A percentile compares a stretch with the other conserved stretches of the same genome.
Evolutionary conservation across 345 rosid species (phyloP).

Genomic region (Sonneratia caseolaris): DNA sequence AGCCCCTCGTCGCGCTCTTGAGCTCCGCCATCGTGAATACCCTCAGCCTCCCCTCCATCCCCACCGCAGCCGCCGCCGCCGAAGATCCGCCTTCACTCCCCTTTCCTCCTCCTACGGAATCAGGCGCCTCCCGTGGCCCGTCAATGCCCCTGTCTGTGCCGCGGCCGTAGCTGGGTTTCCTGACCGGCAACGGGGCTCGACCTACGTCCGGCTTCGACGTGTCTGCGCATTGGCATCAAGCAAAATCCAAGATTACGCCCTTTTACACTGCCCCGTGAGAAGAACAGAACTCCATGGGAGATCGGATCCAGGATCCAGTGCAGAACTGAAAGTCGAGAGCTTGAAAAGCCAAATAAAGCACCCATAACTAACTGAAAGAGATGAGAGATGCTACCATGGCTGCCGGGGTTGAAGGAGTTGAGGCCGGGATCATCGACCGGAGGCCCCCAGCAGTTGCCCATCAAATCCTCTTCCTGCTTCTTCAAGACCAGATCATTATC

Average conservation of each 20-base stretch:
- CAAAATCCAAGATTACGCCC: not conserved
- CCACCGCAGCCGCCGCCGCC: not conserved
- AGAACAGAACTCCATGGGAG: not conserved
- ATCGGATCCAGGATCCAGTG: not conserved
- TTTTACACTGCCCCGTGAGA: too few species aligned
- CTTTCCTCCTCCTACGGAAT: not conserved
- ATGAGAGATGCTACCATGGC: too few species aligned
- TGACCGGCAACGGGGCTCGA: not conserved
- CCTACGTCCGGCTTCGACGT: not conserved
- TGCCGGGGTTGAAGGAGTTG: not conserved
- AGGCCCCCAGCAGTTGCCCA: conserved; percentile 17
- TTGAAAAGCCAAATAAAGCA: too few species aligned
- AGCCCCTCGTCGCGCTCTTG: conserved; percentile 59
- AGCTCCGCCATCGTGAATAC: conserved; percentile 46
- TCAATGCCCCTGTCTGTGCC: not conserved
- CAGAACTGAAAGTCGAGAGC: not conserved
- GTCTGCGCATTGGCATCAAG: not conserved
- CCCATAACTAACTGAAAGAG: not conserved
- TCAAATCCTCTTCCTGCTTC: not conserved
- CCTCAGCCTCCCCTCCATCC: conserved; percentile 28
- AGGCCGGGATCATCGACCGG: not conserved
- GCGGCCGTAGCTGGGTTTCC: not conserved
- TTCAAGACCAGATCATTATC: not conserved
- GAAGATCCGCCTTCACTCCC: not conserved
- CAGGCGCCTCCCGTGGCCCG: not conserved